Evolutionary conservation across 306 rosid species (phyloP).

Genomic region (Parietaria judaica): DNA sequence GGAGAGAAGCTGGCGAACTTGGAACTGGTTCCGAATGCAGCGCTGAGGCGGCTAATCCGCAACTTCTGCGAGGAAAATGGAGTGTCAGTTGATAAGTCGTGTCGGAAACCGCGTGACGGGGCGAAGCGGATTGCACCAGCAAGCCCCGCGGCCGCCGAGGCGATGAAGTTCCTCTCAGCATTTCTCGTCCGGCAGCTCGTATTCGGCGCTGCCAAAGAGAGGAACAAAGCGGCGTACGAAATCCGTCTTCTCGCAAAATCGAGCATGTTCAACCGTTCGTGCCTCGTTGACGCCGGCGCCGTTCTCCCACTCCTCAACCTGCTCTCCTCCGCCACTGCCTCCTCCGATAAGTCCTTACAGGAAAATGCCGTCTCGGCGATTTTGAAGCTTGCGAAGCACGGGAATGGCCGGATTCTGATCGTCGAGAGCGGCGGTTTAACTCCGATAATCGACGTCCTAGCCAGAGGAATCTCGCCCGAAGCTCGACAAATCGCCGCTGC

Average conservation of each 20-base stretch:
- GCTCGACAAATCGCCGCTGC: conserved; percentile 64
- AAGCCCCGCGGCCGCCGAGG: conserved; percentile 38
- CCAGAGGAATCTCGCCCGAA: conserved; percentile 43
- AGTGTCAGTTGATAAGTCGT: conserved; percentile 12
- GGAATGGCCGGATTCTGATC: conserved; percentile 37
- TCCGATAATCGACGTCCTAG: conserved; percentile 36
- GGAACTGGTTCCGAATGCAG: conserved; percentile 53
- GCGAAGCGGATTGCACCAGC: conserved; percentile 27
- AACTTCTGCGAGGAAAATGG: conserved; percentile 42
- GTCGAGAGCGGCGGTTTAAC: conserved; percentile 37
- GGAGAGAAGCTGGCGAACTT: conserved; percentile 50
- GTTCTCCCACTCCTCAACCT: conserved; percentile 47
- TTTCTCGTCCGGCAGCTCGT: conserved; percentile 41
- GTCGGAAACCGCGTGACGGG: conserved; percentile 25
- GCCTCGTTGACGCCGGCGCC: conserved; percentile 52
- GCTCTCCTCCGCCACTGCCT: conserved; percentile 17
- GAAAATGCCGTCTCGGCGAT: conserved; percentile 59
- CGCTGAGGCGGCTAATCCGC: conserved; percentile 43
- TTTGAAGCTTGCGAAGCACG: conserved; percentile 61
- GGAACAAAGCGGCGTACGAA: conserved; percentile 64
- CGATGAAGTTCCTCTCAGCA: conserved; percentile 47
- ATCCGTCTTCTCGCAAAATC: conserved; percentile 58
- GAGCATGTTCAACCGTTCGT: conserved; percentile 53
- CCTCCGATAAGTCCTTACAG: conserved; percentile 23
- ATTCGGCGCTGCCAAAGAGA: conserved; percentile 44